Base-by-base conservation (phyloP, 306 rosid genomes). In the Cicer cuneatum region DNA sequence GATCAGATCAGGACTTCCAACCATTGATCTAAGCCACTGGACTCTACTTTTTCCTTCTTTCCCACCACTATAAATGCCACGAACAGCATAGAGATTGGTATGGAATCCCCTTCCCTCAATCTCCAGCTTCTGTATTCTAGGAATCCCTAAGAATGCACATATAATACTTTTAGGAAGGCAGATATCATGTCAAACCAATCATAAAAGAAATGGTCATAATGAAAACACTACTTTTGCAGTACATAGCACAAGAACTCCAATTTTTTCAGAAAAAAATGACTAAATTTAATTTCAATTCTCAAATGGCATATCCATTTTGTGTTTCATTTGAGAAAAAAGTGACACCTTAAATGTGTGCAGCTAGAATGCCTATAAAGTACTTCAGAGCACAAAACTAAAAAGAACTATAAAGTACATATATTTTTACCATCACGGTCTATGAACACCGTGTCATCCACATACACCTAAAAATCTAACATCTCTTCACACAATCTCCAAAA, bases 1-100 rank as follows among this genome's bases (percentile, higher is more conserved):
- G 86, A 95, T 95, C 75, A 95, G 88, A 86, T 95, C 99, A 74
- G 99, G 99, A 89, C 99, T 95, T 74, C 99, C 99, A 69, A 92
- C 98, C 99, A 95, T 95, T 75, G 99, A 95, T 85, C 99, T 90
- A 75, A 95, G 99, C 99, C 99, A 95, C 74, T 95, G 99, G 71
- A 90, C 86, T 82, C 85, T 86, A 71, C 98, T 95, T 83, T 92
- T 95, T 5, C 99, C 99, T 92, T 95, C 99, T 78, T 92, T 92
- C 73, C 99, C 99, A 72, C 99, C 99, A 78, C 92, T 90, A 63
- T 95, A 95, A 80, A 66, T 70, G 35, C 99, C 99, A 73, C 93
- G 90, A 53, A 92, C 89, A 74, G 99, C 98, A 67, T 92, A 95
- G 61, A 95, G 84, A 85, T 95, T 95, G 85, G 98, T 92, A 81